Evolutionary conservation across 495 filamentous ascomycete genomes (phyloP), one percentile per base, ranked within the genome.

Genomic region (Daldinia concentrica): DNA sequence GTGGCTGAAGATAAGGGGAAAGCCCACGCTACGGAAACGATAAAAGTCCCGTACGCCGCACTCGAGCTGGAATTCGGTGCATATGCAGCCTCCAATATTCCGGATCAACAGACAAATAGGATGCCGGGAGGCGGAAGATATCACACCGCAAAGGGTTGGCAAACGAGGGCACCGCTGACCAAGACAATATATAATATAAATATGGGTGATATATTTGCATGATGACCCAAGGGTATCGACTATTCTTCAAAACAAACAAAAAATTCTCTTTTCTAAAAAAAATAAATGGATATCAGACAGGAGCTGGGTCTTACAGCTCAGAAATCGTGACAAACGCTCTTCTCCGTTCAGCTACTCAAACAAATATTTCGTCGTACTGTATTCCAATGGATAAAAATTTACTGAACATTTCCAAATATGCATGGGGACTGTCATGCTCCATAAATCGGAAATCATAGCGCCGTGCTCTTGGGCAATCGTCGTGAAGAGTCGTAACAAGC

Each of bases 401-500:
- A 43, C 56, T 58, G 30, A 73, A 62, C 62, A 68, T 62, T 68
- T 62, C 55, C 51, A 54, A 68, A 73, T 66, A 73, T 68, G 65
- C 66, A 69, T 69, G 65, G 71, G 71, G 66, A 61, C 61, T 57
- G 39, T 73, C 71, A 66, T 73, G 71, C 61, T 69, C 65, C 66
- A 65, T 73, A 73, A 64, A 27, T 65, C 65, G 71, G 66, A 43
- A 62, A 73, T 73, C 71, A 56, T 66, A 54, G 62, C 62, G 71
- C 65, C 61, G 66, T 63, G 65, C 27, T 50, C 27, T 43, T 50
- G 62, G 61, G 65, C 60, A 58, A 66, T 73, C 62, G 62, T 73
- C 71, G 62, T 73, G 66, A 69, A 52, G 62, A 66, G 65, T 73
- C 71, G 62, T 73, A 69, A 73, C 43, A 73, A 69, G 71, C 66